Base-by-base conservation (phyloP, 2,329 filamentous ascomycete genomes). In the Colletotrichum echinochloae region DNA sequence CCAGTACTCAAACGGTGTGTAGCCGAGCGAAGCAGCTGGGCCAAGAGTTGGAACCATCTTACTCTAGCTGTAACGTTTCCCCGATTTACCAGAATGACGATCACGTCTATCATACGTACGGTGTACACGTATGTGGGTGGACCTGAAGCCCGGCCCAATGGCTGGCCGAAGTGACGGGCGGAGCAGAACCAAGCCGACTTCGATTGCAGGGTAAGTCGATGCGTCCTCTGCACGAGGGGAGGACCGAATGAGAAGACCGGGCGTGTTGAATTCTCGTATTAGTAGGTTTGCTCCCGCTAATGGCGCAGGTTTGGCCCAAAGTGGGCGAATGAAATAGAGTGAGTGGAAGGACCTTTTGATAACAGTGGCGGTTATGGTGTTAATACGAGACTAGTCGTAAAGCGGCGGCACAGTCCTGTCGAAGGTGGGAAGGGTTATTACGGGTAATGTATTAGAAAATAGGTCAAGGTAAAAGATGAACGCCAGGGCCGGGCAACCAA, bases 1-100 rank as follows among this genome's bases (percentile, higher is more conserved):
- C 74, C 74, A 76, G 67, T 76, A 76, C 60, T 76, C 75, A 33
- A 76, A 75, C 14, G 75, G 75, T 26, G 65, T 74, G 56, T 76
- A 76, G 30, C 75, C 75, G 41, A 76, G 72, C 11, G 67, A 70
- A n/a, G 67, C 49, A 18, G 41, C 52, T 39, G 63, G 67, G 16
- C 64, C 67, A 35, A 62, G 63, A 67, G 66, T 67, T 61, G 64
- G 67, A 67, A 52, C 67, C 67, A 70, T 70, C 44, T 46, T 67
- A 48, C 48, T 62, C 64, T 62, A 62, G 44, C 57, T 70, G 67
- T 67, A 62, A 70, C 64, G 64, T 44, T 57, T 51, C 46, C 57
- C 67, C 64, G 56, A 30, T 70, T 61, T 70, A 61, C 59, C 41
- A 62, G 56, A 67, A 56, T 37, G 64, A 37, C 57, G 57, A 67